Conservation (phyloP, 1,284 basidiomycete species). For the Tilletia setariae region DNA sequence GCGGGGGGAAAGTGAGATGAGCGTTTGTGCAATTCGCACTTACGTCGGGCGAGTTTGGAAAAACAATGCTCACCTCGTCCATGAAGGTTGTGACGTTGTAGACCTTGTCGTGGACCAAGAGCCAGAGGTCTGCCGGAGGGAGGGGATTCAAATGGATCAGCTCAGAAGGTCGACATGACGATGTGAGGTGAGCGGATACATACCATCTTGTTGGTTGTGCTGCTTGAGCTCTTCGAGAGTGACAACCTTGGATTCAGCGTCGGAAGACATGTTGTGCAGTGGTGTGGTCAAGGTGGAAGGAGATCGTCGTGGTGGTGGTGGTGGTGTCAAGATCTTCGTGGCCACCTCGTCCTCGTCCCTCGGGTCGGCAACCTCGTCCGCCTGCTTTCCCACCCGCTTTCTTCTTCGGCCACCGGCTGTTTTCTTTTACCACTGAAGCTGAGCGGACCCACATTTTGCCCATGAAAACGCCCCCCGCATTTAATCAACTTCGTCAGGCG, state of each 20-base stretch:
- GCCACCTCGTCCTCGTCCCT: no score
- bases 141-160: background rate
- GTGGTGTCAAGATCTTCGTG: background rate
- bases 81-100: conserved; percentile 92
- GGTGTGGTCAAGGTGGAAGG: background rate
- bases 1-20: no score
- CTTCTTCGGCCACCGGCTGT: no score
- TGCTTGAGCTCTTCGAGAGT: conserved; percentile 48
- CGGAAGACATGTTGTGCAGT: background rate
- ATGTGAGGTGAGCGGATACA: background rate
- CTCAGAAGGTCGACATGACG: background rate
- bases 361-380: no score
- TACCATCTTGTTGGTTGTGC: conserved; percentile 40
- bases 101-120: conserved; percentile 62
- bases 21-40: no score
- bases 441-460: no score
- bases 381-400: no score
- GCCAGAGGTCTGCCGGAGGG: conserved; percentile 40
- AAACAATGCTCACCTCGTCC: conserved; percentile 70
- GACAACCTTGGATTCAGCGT: conserved; percentile 34
- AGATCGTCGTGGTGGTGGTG: no score
- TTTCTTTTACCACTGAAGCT: no score
- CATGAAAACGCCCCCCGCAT: no score
- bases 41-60: conserved; percentile 18
- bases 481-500: no score